phyloP scores from a whole-genome alignment of 1,139 yeast genomes.

The Taphrina betulina region DNA sequence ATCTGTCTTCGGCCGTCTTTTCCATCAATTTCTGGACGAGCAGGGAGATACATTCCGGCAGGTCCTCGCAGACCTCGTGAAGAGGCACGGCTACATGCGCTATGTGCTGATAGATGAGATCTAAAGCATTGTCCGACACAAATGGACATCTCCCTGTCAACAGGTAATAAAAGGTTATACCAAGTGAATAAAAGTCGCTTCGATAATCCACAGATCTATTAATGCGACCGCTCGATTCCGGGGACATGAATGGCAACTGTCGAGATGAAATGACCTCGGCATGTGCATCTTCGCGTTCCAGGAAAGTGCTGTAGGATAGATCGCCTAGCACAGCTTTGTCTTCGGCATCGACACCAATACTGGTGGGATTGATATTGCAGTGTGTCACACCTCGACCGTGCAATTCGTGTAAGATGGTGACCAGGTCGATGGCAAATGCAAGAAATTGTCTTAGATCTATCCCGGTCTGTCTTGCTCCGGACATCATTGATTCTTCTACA shows the following conservation, averaged over 20 bases:
- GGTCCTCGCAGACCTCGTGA: neutral
- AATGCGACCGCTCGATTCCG: conserved; percentile 31
- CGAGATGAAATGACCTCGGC: conserved; percentile 5
- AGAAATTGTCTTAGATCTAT: conserved; percentile 18
- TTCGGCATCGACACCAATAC: conserved; percentile 10
- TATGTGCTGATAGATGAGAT: conserved; percentile 25
- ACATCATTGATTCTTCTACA: neutral
- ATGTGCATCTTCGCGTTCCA: conserved; percentile 30
- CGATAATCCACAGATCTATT: conserved; percentile 28
- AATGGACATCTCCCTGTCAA: conserved; percentile 29
- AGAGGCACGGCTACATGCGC: conserved; percentile 20
- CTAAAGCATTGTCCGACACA: conserved; percentile 20
- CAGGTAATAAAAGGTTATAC: conserved; percentile 19
- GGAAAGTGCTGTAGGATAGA: conserved; percentile 14
- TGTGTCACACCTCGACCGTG: conserved; percentile 26
- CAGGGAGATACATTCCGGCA: conserved; percentile 13
- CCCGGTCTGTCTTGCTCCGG: neutral
- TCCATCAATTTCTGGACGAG: conserved; percentile 27
- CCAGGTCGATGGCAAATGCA: conserved; percentile 23
- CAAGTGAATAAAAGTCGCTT: conserved; percentile 31
- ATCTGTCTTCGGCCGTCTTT: conserved; percentile 29
- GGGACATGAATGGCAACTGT: conserved; percentile 25
- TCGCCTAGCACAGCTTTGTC: conserved; percentile 3
- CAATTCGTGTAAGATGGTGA: neutral
- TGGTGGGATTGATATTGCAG: conserved; percentile 18